Evolutionary conservation across 257 asterid genomes (phyloP).

Genomic region (Solanum lycopersicoides): DNA sequence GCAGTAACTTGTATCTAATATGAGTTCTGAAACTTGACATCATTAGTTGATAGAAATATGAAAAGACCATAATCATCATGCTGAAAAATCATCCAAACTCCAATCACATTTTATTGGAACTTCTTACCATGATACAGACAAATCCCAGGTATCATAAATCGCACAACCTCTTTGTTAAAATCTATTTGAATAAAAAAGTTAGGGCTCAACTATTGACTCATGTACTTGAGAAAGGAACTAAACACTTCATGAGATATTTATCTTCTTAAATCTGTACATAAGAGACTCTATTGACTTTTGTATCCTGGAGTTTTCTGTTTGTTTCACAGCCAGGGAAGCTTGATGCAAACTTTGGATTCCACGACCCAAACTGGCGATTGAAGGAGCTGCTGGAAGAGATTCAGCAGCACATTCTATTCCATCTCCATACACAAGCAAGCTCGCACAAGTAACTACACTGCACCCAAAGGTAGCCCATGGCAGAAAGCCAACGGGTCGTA

Average conservation of each 20-base stretch:
- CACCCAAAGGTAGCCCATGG: slow-evolving; percentile 91
- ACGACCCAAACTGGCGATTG: slow-evolving; percentile 90
- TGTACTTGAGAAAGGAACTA: neutral
- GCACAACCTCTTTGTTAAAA: neutral
- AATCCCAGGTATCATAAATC: neutral
- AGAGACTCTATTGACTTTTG: slow-evolving; percentile 61
- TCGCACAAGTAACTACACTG: slow-evolving; percentile 71
- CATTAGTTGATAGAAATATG: neutral
- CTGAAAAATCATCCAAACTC: neutral
- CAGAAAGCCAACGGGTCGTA: slow-evolving; percentile 35
- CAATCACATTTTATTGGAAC: neutral
- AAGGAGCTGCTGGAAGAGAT: slow-evolving; percentile 72
- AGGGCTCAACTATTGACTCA: neutral
- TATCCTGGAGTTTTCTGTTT: slow-evolving; percentile 51
- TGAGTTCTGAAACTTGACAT: too few relatives aligned
- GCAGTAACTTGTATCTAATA: too few relatives aligned
- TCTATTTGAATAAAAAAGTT: neutral
- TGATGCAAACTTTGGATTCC: slow-evolving; percentile 66
- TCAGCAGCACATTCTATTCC: slow-evolving; percentile 93
- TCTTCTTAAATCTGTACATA: slow-evolving; percentile 47
- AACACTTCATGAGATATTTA: slow-evolving; percentile 3
- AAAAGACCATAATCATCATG: neutral
- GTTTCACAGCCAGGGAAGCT: slow-evolving; percentile 51
- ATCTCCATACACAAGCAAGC: slow-evolving; percentile 71
- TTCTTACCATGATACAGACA: neutral